Evolutionary conservation across 257 asterid species (phyloP).

Genomic region (Scutellaria baicalensis): DNA sequence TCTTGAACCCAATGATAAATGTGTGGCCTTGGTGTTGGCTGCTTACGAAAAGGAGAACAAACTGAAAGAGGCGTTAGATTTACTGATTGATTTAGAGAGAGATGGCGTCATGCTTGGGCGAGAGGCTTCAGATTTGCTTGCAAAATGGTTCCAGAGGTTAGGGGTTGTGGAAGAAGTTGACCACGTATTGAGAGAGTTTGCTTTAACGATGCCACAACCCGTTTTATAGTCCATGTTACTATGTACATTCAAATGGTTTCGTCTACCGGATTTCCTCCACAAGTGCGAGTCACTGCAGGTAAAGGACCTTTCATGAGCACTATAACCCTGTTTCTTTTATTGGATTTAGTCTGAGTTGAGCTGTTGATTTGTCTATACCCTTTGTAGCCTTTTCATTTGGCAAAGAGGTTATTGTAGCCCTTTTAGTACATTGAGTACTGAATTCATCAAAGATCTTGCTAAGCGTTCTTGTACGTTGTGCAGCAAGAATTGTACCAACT

Average conservation of each 20-base stretch:
- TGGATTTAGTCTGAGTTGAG: neutral
- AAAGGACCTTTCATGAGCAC: neutral
- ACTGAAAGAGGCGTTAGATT: constrained; percentile 56
- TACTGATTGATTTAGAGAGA: constrained; percentile 57
- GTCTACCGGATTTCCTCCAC: no score
- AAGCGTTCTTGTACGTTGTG: neutral
- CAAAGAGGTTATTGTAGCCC: no score
- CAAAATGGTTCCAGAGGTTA: constrained; percentile 56
- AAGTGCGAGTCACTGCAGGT: no score
- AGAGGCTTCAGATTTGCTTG: constrained; percentile 65
- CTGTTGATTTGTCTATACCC: neutral
- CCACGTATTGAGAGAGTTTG: constrained; percentile 53
- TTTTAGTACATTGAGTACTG: no score
- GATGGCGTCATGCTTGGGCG: constrained; percentile 39
- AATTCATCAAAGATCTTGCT: neutral
- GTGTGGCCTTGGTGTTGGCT: constrained; percentile 53
- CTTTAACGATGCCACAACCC: constrained; percentile 6
- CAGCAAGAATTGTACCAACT: neutral
- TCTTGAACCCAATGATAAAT: constrained; percentile 69
- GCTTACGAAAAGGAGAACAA: constrained; percentile 60
- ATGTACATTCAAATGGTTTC: no score
- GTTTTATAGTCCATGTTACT: constrained; percentile 11
- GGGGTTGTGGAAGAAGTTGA: constrained; percentile 81
- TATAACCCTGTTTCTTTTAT: neutral
- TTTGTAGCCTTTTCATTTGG: no score